Base-by-base conservation (phyloP, 2,329 filamentous ascomycete species). In the Stemphylium beticola region DNA sequence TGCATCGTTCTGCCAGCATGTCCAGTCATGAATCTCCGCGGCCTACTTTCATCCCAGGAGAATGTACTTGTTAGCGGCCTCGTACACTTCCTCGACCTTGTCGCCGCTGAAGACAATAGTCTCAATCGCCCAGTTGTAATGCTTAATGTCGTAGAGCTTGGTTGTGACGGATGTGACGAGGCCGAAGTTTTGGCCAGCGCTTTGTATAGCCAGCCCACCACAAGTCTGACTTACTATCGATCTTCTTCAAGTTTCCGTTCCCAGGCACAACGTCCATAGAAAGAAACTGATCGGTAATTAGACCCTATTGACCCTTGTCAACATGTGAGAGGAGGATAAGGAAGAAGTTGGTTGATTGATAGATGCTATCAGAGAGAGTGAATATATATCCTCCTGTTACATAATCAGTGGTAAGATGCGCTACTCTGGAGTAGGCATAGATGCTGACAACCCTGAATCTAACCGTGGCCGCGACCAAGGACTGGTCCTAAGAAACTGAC, bases 381-480 rank as follows among this genome's bases (percentile, higher is more conserved):
- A n/a, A n/a, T n/a, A n/a, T n/a, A n/a, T n/a, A n/a, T n/a, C n/a
- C n/a, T n/a, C n/a, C n/a, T n/a, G n/a, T n/a, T n/a, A n/a, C n/a
- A n/a, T n/a, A n/a, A n/a, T n/a, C n/a, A n/a, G n/a, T n/a, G n/a
- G n/a, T n/a, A n/a, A n/a, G n/a, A n/a, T n/a, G n/a, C n/a, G n/a
- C n/a, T n/a, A n/a, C n/a, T n/a, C n/a, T n/a, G n/a, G n/a, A n/a
- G n/a, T n/a, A n/a, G n/a, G n/a, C n/a, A n/a, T n/a, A n/a, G n/a
- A n/a, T n/a, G n/a, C 53, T 85, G 72, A 29, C 75, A 77, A 1
- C 84, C 82, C 64, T 84, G 80, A 5, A 83, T 77, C 72, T 77
- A 78, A 26, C 84, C 83, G 66, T 84, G 80, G 4, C 85, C 84
- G 49, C 85, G 85, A 2, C 85, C 84, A 0, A 87, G 78, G 0